Evolutionary conservation across 768 basidiomycete genomes (phyloP).

Genomic region (Agaricus blazei): DNA sequence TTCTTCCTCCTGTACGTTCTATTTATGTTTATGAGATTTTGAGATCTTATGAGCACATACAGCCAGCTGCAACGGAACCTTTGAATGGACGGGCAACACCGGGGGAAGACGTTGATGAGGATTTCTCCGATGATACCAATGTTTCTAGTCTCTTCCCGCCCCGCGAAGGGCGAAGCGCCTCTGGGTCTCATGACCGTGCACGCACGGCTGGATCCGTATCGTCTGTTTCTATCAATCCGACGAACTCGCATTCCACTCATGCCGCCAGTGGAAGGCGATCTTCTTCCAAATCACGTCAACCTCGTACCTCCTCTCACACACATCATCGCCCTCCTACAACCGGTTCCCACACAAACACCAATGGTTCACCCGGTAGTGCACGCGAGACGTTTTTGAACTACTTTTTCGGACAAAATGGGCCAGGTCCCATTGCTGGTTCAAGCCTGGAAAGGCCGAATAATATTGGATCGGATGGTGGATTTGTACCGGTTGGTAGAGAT

Average conservation of each 20-base stretch:
- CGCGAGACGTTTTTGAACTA: slow-evolving; percentile 95
- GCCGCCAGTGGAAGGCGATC: slow-evolving; percentile 25
- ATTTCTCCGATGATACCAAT: slow-evolving; percentile 47
- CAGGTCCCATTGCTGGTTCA: slow-evolving; percentile 62
- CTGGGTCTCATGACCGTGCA: slow-evolving; percentile 70
- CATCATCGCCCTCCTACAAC: slow-evolving; percentile 4
- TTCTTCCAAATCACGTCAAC: slow-evolving; percentile 28
- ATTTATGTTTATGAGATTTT: slow-evolving; percentile 11
- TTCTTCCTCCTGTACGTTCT: slow-evolving; percentile 49
- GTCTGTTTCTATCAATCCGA: slow-evolving; percentile 26
- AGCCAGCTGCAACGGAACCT: slow-evolving; percentile 66
- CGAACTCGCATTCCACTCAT: slow-evolving; percentile 25
- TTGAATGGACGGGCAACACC: slow-evolving; percentile 44
- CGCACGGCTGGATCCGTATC: slow-evolving; percentile 28
- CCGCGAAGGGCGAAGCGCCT: slow-evolving; percentile 65
- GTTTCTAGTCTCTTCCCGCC: slow-evolving; percentile 43
- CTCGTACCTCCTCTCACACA: slow-evolving; percentile 16
- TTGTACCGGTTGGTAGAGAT: slow-evolving; percentile 59
- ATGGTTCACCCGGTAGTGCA: slow-evolving; percentile 43
- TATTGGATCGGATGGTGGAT: slow-evolving; percentile 12
- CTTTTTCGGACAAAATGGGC: slow-evolving; percentile 91
- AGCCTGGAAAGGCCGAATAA: slow-evolving; percentile 36
- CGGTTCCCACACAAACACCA: neutral
- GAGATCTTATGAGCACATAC: slow-evolving; percentile 12
- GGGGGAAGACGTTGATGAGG: slow-evolving; percentile 51